A percentile compares a stretch with the other conserved stretches of the same genome.
Evolutionary conservation across 2,329 filamentous ascomycete species (phyloP).

Genomic region (Trichophyton benhamiae): DNA sequence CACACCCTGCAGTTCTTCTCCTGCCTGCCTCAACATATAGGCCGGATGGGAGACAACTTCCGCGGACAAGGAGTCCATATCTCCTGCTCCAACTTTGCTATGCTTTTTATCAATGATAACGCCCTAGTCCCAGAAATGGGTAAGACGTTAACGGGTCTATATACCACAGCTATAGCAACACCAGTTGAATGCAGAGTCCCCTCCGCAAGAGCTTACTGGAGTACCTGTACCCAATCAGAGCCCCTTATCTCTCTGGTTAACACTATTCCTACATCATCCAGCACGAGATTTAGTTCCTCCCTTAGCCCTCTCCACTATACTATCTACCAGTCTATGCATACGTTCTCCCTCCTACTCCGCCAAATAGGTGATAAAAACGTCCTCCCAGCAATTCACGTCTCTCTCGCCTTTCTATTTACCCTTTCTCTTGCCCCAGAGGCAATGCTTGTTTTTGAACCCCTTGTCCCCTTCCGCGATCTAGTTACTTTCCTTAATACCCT

Average conservation of each 20-base stretch:
- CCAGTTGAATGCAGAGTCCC: not conserved
- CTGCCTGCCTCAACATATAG: constrained; percentile 38
- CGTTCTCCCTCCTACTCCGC: constrained; percentile 33
- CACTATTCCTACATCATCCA: not conserved
- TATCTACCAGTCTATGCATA: constrained; percentile 31
- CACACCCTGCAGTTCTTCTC: constrained; percentile 31
- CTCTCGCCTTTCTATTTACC: constrained; percentile 41
- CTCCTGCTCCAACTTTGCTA: constrained; percentile 39
- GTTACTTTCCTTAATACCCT: constrained; percentile 43
- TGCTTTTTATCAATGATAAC: not conserved
- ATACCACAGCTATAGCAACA: not conserved
- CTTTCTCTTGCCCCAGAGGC: constrained; percentile 27
- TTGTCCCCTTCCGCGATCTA: constrained; percentile 42
- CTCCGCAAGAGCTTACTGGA: not conserved
- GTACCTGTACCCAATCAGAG: not conserved
- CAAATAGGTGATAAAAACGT: constrained; percentile 41
- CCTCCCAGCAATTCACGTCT: constrained; percentile 43
- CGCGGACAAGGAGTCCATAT: constrained; percentile 45
- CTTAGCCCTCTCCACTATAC: constrained; percentile 19
- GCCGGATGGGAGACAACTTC: constrained; percentile 36
- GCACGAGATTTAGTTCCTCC: not conserved
- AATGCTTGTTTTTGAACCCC: constrained; percentile 29
- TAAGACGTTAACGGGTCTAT: not conserved
- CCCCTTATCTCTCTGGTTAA: not conserved
- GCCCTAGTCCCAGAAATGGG: not conserved